Conservation (phyloP, 2,329 filamentous ascomycete genomes). For the Beauveria caledonica region DNA sequence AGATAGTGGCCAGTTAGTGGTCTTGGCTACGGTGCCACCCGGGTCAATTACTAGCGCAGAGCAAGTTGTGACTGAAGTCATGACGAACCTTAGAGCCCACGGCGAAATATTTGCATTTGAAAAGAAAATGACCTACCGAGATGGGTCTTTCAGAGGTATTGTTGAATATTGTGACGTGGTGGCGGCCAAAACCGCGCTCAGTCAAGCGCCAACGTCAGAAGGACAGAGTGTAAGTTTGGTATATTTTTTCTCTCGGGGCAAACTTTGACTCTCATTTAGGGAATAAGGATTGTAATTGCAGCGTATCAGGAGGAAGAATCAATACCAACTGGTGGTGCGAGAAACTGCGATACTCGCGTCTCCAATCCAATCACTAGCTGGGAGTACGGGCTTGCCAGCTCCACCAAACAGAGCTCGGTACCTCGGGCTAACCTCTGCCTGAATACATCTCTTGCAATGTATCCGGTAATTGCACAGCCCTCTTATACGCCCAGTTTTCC, state of each 20-base stretch:
- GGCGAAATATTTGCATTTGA: constrained; percentile 47
- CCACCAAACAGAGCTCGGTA: constrained; percentile 3
- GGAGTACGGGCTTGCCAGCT: constrained; percentile 2
- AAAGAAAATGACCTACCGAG: constrained; percentile 30
- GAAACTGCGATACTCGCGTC: background rate
- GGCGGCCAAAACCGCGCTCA: constrained; percentile 32
- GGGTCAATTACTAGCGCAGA: constrained; percentile 18
- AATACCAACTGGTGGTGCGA: background rate
- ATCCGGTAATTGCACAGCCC: constrained; percentile 26
- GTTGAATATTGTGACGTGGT: constrained; percentile 46
- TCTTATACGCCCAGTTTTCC: constrained; percentile 21
- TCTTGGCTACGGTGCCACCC: constrained; percentile 19
- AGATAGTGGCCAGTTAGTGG: constrained; percentile 22
- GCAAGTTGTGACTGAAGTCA: constrained; percentile 27
- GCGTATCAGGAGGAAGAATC: background rate
- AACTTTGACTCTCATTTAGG: background rate
- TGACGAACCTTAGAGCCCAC: constrained; percentile 31
- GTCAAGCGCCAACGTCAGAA: constrained; percentile 21
- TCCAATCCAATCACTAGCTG: background rate
- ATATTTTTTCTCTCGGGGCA: background rate
- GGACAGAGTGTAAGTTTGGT: background rate
- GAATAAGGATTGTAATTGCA: background rate
- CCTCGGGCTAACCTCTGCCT: constrained; percentile 15
- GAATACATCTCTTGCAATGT: constrained; percentile 22
- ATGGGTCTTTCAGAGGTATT: constrained; percentile 38